These are phyloP conservation scores for Podospora pseudocomata DNA, from an alignment of 495 filamentous ascomycete species.

Conservation along the genomic window DNA sequence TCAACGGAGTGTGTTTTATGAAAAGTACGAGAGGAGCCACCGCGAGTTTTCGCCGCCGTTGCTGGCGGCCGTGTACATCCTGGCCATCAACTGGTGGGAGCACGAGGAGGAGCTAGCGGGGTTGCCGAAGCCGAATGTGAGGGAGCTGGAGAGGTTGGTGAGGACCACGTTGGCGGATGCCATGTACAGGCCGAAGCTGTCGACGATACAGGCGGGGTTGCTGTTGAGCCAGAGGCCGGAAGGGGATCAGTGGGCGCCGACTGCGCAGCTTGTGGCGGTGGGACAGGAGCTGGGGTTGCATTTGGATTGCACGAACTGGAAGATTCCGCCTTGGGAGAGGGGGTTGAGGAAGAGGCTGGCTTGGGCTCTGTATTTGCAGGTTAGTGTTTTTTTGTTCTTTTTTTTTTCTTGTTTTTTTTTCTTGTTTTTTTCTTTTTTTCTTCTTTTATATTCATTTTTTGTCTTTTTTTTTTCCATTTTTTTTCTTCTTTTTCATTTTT, in stretches of 20 bases:
- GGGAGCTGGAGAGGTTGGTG: conserved; percentile 72
- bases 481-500: no score
- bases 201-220: conserved; percentile 87
- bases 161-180: conserved; percentile 68
- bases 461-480: no score
- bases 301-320: conserved; percentile 82
- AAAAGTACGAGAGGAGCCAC: conserved; percentile 73
- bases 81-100: conserved; percentile 88
- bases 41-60: conserved; percentile 78
- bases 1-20: conserved; percentile 80
- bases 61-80: conserved; percentile 82
- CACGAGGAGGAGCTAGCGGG: conserved; percentile 63
- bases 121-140: conserved; percentile 66
- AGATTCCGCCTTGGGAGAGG: conserved; percentile 82
- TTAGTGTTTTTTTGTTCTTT: background rate
- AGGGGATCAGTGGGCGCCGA: conserved; percentile 79
- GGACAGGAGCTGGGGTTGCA: conserved; percentile 83
- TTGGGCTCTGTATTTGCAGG: conserved; percentile 79
- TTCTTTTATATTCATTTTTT: no score
- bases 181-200: conserved; percentile 81
- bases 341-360: conserved; percentile 78
- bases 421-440: no score
- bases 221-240: conserved; percentile 85
- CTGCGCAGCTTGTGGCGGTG: conserved; percentile 76
- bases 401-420: no score